phyloP scores from a whole-genome alignment of 495 filamentous ascomycete genomes.

The Hypomontagnella submonticulosa region DNA sequence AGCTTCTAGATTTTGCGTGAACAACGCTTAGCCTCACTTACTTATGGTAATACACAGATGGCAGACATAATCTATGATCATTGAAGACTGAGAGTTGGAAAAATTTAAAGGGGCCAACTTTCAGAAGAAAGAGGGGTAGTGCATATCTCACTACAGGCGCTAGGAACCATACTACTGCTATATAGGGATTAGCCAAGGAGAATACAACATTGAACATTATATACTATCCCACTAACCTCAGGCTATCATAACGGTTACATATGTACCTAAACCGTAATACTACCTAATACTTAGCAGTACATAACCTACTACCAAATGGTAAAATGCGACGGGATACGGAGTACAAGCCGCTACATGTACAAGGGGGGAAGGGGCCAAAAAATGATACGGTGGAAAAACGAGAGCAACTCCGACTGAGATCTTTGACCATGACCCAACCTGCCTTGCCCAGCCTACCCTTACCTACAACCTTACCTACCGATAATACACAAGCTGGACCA shows the following conservation, averaged over 20 bases:
- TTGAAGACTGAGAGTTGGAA: neutral
- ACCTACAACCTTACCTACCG: slow-evolving; percentile 17
- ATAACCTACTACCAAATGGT: neutral
- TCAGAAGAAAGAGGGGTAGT: slow-evolving; percentile 34
- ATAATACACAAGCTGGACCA: slow-evolving; percentile 10
- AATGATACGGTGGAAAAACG: slow-evolving; percentile 34
- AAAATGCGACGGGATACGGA: slow-evolving; percentile 5
- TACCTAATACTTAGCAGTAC: neutral
- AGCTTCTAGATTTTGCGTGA: too few species aligned
- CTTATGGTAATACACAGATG: too few species aligned
- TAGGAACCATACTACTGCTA: slow-evolving; percentile 27
- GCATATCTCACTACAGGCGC: slow-evolving; percentile 12
- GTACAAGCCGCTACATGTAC: slow-evolving; percentile 22
- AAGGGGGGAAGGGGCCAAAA: slow-evolving; percentile 8
- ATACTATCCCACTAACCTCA: neutral
- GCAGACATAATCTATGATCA: too few species aligned
- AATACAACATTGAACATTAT: too few species aligned
- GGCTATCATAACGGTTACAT: slow-evolving; percentile 37
- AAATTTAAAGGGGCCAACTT: slow-evolving; percentile 32
- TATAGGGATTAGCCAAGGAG: slow-evolving; percentile 16
- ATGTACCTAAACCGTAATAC: slow-evolving; percentile 26
- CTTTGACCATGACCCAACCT: slow-evolving; percentile 18
- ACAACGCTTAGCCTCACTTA: too few species aligned
- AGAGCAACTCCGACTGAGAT: slow-evolving; percentile 36
- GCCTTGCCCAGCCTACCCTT: neutral